These are phyloP conservation scores for Hypoxylon sp. DNA, from an alignment of 2,329 filamentous ascomycete species.

Conservation along the genomic window DNA sequence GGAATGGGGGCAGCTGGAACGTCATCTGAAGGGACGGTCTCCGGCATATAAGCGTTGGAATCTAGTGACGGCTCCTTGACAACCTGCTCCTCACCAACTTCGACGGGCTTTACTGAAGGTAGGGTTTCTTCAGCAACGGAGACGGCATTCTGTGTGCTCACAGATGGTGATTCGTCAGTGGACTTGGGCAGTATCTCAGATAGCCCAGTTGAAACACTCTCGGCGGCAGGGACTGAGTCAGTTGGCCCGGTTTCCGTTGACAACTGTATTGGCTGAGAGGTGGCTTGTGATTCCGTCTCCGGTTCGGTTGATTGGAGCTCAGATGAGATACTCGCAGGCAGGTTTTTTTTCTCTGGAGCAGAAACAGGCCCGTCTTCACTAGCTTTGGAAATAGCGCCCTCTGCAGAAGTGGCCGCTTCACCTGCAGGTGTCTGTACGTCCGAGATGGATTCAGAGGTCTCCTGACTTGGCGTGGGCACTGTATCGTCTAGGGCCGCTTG, in stretches of 20 bases:
- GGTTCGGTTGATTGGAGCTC: slow-evolving; percentile 26
- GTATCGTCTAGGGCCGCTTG: slow-evolving; percentile 27
- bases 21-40: slow-evolving; percentile 18
- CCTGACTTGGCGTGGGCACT: slow-evolving; percentile 13
- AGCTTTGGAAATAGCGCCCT: background rate
- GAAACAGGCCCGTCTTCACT: slow-evolving; percentile 8
- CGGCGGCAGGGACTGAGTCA: slow-evolving; percentile 15
- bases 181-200: slow-evolving; percentile 3
- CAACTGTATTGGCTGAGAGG: slow-evolving; percentile 6
- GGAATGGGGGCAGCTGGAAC: slow-evolving; percentile 4
- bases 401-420: slow-evolving; percentile 11
- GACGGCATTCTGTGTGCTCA: slow-evolving; percentile 9
- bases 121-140: slow-evolving; percentile 18
- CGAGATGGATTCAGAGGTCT: slow-evolving; percentile 15
- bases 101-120: slow-evolving; percentile 1
- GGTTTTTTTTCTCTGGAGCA: slow-evolving; percentile 9
- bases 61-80: slow-evolving; percentile 10
- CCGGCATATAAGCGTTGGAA: slow-evolving; percentile 7
- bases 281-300: slow-evolving; percentile 35
- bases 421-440: slow-evolving; percentile 22
- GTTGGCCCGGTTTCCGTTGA: slow-evolving; percentile 4
- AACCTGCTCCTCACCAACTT: slow-evolving; percentile 24
- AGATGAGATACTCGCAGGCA: slow-evolving; percentile 45
- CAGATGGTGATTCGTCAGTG: slow-evolving; percentile 16
- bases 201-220: background rate